Evolutionary conservation across 2,329 filamentous ascomycete genomes (phyloP).

Genomic region (Escovopsis sp.): DNA sequence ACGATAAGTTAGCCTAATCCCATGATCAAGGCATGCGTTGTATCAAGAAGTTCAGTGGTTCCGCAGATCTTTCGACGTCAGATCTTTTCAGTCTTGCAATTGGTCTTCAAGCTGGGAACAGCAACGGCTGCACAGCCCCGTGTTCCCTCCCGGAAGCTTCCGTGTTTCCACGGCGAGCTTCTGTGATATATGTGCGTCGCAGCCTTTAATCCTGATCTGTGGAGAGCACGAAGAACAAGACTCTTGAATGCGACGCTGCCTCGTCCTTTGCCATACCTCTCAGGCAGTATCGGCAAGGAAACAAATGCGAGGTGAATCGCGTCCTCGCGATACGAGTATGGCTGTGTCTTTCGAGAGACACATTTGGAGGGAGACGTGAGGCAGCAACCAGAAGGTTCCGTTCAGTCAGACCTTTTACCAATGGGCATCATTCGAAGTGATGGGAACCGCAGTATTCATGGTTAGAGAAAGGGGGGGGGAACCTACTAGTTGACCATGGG

Average conservation of each 20-base stretch:
- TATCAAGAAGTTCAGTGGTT: not conserved
- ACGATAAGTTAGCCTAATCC: not conserved
- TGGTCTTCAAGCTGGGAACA: slow-evolving; percentile 35
- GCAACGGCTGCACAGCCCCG: slow-evolving; percentile 32
- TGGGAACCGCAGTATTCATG: not conserved
- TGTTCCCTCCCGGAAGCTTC: slow-evolving; percentile 3
- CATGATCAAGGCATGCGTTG: not conserved
- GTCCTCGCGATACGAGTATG: no score
- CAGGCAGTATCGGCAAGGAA: not conserved
- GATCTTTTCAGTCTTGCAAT: slow-evolving; percentile 59
- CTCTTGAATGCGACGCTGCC: slow-evolving; percentile 35
- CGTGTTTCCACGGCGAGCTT: no score
- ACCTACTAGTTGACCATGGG: no score
- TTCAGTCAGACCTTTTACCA: slow-evolving; percentile 54
- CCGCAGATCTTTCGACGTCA: slow-evolving; percentile 30
- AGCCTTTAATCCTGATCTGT: slow-evolving; percentile 45
- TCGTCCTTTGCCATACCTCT: slow-evolving; percentile 1
- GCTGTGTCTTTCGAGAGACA: slow-evolving; percentile 1
- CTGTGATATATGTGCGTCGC: slow-evolving; percentile 30
- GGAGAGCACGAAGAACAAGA: slow-evolving; percentile 27
- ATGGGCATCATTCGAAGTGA: slow-evolving; percentile 33
- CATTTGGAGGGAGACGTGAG: slow-evolving; percentile 6
- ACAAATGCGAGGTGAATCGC: not conserved
- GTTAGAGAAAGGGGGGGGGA: not conserved
- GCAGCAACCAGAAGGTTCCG: slow-evolving; percentile 31